phyloP scores from a whole-genome alignment of 768 basidiomycete genomes.

The Phlegmacium glaucopus region DNA sequence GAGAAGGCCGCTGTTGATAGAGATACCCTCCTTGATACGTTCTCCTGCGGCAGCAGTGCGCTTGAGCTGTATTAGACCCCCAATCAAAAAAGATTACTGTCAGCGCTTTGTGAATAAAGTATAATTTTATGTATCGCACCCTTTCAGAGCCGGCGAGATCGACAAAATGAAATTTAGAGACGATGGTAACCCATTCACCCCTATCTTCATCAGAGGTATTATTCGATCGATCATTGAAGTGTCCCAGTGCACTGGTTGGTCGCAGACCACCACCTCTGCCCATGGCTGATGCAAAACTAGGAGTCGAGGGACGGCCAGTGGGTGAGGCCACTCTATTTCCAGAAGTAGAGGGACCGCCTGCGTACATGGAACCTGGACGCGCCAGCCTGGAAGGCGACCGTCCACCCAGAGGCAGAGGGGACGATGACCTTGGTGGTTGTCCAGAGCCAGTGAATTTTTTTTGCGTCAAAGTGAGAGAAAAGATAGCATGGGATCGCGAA shows the following conservation, averaged over 20 bases:
- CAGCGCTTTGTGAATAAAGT: background rate
- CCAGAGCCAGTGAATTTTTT: conserved; percentile 78
- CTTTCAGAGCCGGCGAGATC: conserved; percentile 97
- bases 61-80: conserved; percentile 60
- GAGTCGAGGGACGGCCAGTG: conserved; percentile 75
- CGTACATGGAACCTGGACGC: conserved; percentile 79
- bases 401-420: conserved; percentile 69
- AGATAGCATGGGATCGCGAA: conserved; percentile 98
- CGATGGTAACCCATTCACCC: conserved; percentile 86
- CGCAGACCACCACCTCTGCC: conserved; percentile 63
- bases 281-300: conserved; percentile 76
- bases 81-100: conserved; percentile 13
- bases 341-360: conserved; percentile 32
- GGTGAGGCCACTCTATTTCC: conserved; percentile 67
- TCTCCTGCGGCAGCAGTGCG: conserved; percentile 95
- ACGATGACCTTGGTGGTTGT: conserved; percentile 69
- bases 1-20: conserved; percentile 94
- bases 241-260: conserved; percentile 80
- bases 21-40: conserved; percentile 97
- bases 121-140: conserved; percentile 39
- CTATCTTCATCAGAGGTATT: conserved; percentile 50
- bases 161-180: conserved; percentile 98
- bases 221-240: conserved; percentile 47
- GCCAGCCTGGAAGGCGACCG: conserved; percentile 77
- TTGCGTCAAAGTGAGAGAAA: conserved; percentile 92